phyloP scores from a whole-genome alignment of 805 yeast genomes.

The Cyberlindnera japonica region DNA sequence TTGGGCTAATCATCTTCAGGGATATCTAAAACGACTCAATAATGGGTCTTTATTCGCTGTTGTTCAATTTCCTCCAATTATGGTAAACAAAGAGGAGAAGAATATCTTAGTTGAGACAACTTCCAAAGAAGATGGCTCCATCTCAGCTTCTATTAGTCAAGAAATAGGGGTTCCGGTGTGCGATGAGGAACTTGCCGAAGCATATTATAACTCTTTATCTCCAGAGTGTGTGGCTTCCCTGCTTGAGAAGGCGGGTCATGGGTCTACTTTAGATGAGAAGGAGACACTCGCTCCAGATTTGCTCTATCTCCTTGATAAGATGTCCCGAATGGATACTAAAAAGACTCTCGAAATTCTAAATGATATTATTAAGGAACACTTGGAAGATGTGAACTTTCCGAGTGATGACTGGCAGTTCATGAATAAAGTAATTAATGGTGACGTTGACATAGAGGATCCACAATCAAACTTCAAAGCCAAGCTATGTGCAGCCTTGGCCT shows the following conservation, averaged over 20 bases:
- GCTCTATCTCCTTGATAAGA: constrained; percentile 14
- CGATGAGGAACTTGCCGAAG: constrained; percentile 12
- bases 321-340: constrained; percentile 27
- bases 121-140: constrained; percentile 5
- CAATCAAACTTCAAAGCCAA: constrained; percentile 8
- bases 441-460: constrained; percentile 4
- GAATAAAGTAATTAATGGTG: constrained; percentile 3
- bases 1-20: no score
- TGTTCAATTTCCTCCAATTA: no score
- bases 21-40: no score
- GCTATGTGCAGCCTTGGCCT: constrained; percentile 8
- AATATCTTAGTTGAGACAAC: not conserved
- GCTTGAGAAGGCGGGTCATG: constrained; percentile 20
- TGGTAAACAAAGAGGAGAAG: no score
- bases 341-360: constrained; percentile 26
- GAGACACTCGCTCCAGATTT: constrained; percentile 16
- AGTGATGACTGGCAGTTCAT: constrained; percentile 19
- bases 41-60: no score
- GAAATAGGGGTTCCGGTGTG: constrained; percentile 6
- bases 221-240: constrained; percentile 6
- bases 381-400: constrained; percentile 47
- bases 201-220: constrained; percentile 9
- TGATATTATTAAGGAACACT: constrained; percentile 38
- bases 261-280: constrained; percentile 10
- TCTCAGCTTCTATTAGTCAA: not conserved